Evolutionary conservation across 106 monocot species (phyloP), one percentile per base, ranked within the genome.

Genomic region (Dioscorea dumetorum): DNA sequence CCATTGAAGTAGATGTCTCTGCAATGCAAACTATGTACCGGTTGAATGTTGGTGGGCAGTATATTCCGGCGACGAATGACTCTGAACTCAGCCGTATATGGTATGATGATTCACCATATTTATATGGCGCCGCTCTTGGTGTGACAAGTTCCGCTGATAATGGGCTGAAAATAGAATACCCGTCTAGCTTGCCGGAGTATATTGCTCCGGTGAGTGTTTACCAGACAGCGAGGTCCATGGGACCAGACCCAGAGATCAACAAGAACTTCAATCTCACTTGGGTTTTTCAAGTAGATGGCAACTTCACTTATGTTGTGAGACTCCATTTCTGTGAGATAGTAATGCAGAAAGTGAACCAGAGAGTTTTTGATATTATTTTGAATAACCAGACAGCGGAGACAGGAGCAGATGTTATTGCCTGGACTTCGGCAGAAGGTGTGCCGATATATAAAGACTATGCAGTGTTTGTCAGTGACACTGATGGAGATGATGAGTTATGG

Each of bases 301-400:
- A 89, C 50, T 97, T 86, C 82, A 97, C 86, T 19, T 97, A 97
- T 48, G 15, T 97, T 34, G 84, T 89, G 9, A 79, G 95, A 68
- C 75, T 97, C 67, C 95, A 97, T 49, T 87, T 97, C 63, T 97
- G 97, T 56, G 97, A 97, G 82, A 58, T 86, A 6, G 58, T 73
- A 62, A 21, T 82, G 22, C 65, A 59, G 24, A 87, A 84, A 70
- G 19, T 78, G 62, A 92, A 92, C 58, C 92, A 91, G 77, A 64
- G 97, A 50, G 89, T 83, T 4, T 97, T 97, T 57, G 81, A 89
- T 60, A 80, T 97, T 49, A 85, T 69, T 65, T 33, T 97, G 35
- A 90, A 92, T 80, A 97, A 97, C 74, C 74, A 77, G 76, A 97
- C 92, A 8, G 97, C 92, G 5, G 61, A 84, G 70, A 67, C 58